These are phyloP conservation scores for Volvox carteri DNA, from an alignment of 163 green algal species.

Conservation along the genomic window DNA sequence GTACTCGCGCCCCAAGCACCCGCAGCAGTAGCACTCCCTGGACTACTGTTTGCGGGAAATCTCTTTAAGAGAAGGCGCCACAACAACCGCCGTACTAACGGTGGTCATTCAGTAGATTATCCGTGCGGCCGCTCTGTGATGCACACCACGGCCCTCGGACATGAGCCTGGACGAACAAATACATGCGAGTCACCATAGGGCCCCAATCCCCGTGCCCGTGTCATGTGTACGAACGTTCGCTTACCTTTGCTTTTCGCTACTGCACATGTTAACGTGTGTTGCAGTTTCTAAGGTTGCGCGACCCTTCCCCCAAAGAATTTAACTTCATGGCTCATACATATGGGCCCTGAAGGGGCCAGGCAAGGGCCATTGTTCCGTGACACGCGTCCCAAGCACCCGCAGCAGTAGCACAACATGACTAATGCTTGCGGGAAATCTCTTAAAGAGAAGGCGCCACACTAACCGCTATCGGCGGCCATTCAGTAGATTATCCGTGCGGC, in stretches of 20 bases:
- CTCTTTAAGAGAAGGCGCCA: not conserved
- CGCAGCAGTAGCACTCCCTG: not conserved
- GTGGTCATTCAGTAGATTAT: conserved; percentile 4
- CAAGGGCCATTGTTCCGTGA: not conserved
- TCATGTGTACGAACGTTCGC: too few species aligned
- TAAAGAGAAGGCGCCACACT: not conserved
- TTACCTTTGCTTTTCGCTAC: too few species aligned
- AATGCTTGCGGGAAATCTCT: not conserved
- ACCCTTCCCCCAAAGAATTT: too few species aligned
- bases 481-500: conserved; percentile 8
- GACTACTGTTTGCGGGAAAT: not conserved
- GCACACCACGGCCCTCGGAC: not conserved
- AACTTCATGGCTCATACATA: too few species aligned
- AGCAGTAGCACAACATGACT: not conserved
- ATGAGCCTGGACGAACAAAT: conserved; percentile 21
- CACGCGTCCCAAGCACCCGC: not conserved
- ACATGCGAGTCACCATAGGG: too few species aligned
- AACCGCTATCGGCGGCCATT: not conserved
- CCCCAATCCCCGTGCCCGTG: too few species aligned
- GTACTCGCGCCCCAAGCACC: not conserved
- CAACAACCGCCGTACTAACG: not conserved
- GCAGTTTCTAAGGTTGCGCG: too few species aligned
- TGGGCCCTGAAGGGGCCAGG: too few species aligned
- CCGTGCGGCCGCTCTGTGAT: not conserved
- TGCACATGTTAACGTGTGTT: too few species aligned